Evolutionary conservation across 176 grass and related monocot genomes (phyloP).

Genomic region (Otatea glauca): DNA sequence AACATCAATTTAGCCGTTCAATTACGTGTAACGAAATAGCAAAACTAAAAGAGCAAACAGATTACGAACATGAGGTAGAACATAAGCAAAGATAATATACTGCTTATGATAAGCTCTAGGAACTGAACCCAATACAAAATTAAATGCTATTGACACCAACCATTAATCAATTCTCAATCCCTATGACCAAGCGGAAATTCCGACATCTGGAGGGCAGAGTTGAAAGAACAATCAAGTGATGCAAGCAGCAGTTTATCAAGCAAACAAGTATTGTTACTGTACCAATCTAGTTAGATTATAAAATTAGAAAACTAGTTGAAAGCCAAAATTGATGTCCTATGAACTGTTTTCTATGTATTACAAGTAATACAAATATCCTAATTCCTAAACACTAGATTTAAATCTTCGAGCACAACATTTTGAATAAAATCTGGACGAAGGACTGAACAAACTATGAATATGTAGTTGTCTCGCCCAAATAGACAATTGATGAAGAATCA

Average conservation of each 20-base stretch:
- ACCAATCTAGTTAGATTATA: neutral
- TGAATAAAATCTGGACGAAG: neutral
- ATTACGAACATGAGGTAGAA: neutral
- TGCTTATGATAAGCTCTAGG: neutral
- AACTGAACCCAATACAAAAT: neutral
- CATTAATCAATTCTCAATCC: neutral
- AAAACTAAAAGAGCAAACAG: neutral
- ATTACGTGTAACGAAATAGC: neutral
- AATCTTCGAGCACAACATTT: neutral
- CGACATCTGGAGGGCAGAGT: neutral
- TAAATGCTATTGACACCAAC: neutral
- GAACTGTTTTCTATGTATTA: neutral
- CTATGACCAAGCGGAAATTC: neutral
- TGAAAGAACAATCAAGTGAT: conserved; percentile 1
- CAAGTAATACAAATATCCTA: neutral
- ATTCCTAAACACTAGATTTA: neutral
- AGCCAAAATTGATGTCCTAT: neutral
- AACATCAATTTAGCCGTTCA: conserved; percentile 1
- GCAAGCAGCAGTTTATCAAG: neutral
- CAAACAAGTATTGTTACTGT: neutral
- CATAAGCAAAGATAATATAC: neutral
- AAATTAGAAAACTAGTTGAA: conserved; percentile 16
- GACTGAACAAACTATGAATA: conserved; percentile 4
- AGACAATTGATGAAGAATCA: neutral
- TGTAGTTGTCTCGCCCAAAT: neutral